Conservation (phyloP, 2,329 filamentous ascomycete genomes). For the Tolypocladium capitatum region DNA sequence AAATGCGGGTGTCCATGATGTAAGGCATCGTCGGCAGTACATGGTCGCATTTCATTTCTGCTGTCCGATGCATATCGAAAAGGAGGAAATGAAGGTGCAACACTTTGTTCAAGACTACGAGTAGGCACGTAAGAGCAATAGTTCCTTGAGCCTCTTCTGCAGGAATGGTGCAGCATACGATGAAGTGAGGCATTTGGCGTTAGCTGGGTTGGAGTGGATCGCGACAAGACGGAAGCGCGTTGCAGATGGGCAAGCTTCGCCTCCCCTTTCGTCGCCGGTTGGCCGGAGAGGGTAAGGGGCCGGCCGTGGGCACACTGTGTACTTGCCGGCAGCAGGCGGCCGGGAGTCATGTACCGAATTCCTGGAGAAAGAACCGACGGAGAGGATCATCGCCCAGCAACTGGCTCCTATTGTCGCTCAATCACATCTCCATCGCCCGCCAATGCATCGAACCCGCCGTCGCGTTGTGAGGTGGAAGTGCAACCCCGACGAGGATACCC, state of each 20-base stretch:
- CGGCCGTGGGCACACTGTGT: background rate
- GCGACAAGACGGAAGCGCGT: background rate
- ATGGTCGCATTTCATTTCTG: background rate
- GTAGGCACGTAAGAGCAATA: background rate
- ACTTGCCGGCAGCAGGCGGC: background rate
- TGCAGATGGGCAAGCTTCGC: background rate
- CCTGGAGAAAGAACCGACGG: background rate
- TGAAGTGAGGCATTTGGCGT: background rate
- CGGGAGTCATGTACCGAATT: background rate
- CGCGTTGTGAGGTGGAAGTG: background rate
- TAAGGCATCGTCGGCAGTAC: background rate
- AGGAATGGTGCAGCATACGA: background rate
- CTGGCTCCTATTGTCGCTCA: background rate
- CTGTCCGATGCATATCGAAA: background rate
- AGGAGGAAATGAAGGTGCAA: background rate
- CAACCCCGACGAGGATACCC: background rate
- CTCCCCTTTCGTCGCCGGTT: background rate
- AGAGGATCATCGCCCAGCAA: background rate
- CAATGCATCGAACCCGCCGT: background rate
- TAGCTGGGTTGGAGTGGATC: constrained; percentile 1
- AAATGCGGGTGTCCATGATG: background rate
- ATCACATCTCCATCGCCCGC: background rate
- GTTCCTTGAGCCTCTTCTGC: background rate
- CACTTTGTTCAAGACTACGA: background rate
- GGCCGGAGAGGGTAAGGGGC: background rate